These are phyloP conservation scores for Gnomoniopsis sp. DNA, from an alignment of 2,329 filamentous ascomycete species.

Conservation along the genomic window DNA sequence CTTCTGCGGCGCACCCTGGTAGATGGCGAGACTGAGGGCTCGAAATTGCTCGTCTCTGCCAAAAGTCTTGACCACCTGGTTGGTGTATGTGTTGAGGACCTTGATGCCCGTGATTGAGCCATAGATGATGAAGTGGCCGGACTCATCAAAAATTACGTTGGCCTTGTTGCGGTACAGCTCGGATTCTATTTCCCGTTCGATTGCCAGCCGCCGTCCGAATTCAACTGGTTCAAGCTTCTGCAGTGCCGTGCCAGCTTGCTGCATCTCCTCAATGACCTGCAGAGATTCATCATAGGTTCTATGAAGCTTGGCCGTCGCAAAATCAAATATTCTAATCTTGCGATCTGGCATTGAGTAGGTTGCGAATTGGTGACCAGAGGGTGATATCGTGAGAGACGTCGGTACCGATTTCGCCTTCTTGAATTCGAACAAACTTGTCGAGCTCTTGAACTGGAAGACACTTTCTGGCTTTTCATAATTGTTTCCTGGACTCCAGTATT, in stretches of 20 bases:
- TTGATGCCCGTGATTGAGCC: constrained; percentile 91
- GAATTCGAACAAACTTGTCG: constrained; percentile 93
- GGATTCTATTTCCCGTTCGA: constrained; percentile 82
- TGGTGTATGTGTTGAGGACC: constrained; percentile 93
- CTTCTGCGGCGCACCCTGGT: constrained; percentile 93
- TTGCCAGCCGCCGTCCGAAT: constrained; percentile 81
- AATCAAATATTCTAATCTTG: constrained; percentile 91
- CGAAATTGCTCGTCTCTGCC: constrained; percentile 87
- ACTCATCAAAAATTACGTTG: constrained; percentile 94
- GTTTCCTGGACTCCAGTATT: constrained; percentile 86
- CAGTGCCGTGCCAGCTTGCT: constrained; percentile 82
- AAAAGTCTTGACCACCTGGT: constrained; percentile 86
- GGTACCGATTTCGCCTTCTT: constrained; percentile 90
- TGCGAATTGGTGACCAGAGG: constrained; percentile 80
- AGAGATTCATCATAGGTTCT: constrained; percentile 95
- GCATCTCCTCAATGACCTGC: constrained; percentile 86
- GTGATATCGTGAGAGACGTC: constrained; percentile 78
- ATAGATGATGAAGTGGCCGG: constrained; percentile 90
- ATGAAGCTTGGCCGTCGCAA: constrained; percentile 80
- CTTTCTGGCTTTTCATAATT: constrained; percentile 87
- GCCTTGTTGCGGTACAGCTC: constrained; percentile 63
- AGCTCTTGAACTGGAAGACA: constrained; percentile 90
- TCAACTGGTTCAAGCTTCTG: constrained; percentile 86
- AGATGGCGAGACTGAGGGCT: constrained; percentile 77
- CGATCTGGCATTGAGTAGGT: constrained; percentile 90